phyloP scores from a whole-genome alignment of 1,139 yeast genomes.

The Candida tetrigidarum region DNA sequence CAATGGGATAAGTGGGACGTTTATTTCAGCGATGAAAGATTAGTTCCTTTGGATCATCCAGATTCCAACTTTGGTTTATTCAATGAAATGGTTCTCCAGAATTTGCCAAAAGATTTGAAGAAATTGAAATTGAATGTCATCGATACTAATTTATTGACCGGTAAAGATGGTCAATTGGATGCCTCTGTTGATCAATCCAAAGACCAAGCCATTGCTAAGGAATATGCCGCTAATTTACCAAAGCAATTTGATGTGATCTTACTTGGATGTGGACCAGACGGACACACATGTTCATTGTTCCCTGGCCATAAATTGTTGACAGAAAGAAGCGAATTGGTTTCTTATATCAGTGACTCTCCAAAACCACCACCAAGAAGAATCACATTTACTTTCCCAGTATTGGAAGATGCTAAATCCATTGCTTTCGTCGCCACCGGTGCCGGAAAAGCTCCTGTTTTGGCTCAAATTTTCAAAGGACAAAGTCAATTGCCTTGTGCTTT shows the following conservation, averaged over 20 bases:
- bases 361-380: slow-evolving; percentile 81
- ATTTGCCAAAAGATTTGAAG: slow-evolving; percentile 31
- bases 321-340: slow-evolving; percentile 42
- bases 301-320: slow-evolving; percentile 57
- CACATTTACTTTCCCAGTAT: slow-evolving; percentile 69
- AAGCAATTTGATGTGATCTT: slow-evolving; percentile 58
- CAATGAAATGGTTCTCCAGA: slow-evolving; percentile 56
- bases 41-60: slow-evolving; percentile 66
- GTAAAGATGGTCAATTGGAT: slow-evolving; percentile 46
- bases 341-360: slow-evolving; percentile 63
- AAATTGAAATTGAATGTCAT: slow-evolving; percentile 55
- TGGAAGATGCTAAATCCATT: slow-evolving; percentile 57
- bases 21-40: slow-evolving; percentile 73
- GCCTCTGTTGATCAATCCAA: slow-evolving; percentile 36
- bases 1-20: slow-evolving; percentile 73
- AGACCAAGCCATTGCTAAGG: slow-evolving; percentile 53
- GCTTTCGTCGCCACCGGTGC: slow-evolving; percentile 92
- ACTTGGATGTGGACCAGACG: slow-evolving; percentile 82
- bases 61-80: slow-evolving; percentile 74
- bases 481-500: slow-evolving; percentile 69
- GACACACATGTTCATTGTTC: slow-evolving; percentile 79
- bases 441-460: slow-evolving; percentile 75
- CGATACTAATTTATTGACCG: slow-evolving; percentile 50
- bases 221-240: slow-evolving; percentile 46
- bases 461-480: slow-evolving; percentile 66